phyloP scores from a whole-genome alignment of 2,329 filamentous ascomycete species.

The Neonectria punicea region DNA sequence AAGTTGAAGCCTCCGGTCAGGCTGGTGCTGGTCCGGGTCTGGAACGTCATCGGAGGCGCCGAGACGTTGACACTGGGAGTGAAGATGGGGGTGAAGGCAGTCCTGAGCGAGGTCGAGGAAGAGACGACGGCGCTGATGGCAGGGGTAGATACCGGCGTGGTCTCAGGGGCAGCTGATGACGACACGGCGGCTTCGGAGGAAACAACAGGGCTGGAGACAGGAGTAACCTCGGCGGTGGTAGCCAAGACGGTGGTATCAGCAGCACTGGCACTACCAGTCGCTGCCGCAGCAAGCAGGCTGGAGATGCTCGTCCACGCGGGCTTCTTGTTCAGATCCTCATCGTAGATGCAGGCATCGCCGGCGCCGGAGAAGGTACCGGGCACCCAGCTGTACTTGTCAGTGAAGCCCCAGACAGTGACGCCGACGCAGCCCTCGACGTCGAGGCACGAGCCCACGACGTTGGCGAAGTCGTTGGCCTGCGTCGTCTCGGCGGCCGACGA shows the following conservation, averaged over 20 bases:
- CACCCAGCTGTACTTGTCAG: slow-evolving; percentile 53
- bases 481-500: slow-evolving; percentile 51
- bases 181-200: slow-evolving; percentile 1
- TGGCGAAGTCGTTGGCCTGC: slow-evolving; percentile 61
- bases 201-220: slow-evolving; percentile 21
- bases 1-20: slow-evolving; percentile 28
- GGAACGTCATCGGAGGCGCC: slow-evolving; percentile 10
- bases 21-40: slow-evolving; percentile 19
- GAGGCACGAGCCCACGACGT: slow-evolving; percentile 51
- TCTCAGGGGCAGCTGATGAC: neutral
- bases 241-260: slow-evolving; percentile 1
- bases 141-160: neutral
- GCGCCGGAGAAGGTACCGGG: slow-evolving; percentile 51
- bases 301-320: slow-evolving; percentile 53
- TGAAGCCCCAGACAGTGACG: slow-evolving; percentile 57
- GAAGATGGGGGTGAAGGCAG: slow-evolving; percentile 9
- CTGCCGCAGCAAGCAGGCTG: slow-evolving; percentile 46
- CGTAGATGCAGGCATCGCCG: slow-evolving; percentile 54
- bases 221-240: slow-evolving; percentile 21
- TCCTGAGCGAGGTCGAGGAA: neutral
- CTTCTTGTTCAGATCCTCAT: slow-evolving; percentile 52
- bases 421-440: slow-evolving; percentile 54
- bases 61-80: slow-evolving; percentile 17
- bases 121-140: neutral
- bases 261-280: slow-evolving; percentile 25